phyloP scores from a whole-genome alignment of 2,329 filamentous ascomycete species.

The Neonectria ditissima region DNA sequence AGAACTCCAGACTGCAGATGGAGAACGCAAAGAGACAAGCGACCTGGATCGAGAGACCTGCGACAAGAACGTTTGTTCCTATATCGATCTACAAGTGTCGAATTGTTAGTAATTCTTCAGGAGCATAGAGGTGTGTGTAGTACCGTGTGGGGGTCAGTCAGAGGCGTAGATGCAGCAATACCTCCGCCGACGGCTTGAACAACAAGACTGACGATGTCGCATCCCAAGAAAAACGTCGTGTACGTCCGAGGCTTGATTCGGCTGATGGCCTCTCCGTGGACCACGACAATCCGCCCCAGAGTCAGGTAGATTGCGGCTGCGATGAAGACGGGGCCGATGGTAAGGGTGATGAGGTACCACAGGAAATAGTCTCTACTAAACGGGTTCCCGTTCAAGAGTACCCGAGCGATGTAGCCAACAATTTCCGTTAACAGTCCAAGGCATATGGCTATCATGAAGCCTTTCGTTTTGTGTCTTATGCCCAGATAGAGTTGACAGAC shows the following conservation, averaged over 20 bases:
- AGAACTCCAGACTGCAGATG: conserved; percentile 32
- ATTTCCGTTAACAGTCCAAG: conserved; percentile 39
- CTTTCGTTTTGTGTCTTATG: conserved; percentile 35
- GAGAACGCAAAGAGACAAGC: conserved; percentile 34
- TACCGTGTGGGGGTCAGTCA: conserved; percentile 30
- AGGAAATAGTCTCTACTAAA: conserved; percentile 34
- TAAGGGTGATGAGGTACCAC: conserved; percentile 37
- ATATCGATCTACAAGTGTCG: conserved; percentile 18
- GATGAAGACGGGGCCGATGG: conserved; percentile 43
- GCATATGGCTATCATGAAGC: conserved; percentile 38
- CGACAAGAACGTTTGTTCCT: conserved; percentile 34
- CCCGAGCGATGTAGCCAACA: conserved; percentile 36
- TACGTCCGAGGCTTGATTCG: conserved; percentile 30
- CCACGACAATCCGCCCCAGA: conserved; percentile 39
- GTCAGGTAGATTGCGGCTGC: conserved; percentile 42
- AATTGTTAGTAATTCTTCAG: conserved; percentile 4
- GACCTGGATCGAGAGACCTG: conserved; percentile 35
- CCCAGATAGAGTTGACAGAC: conserved; percentile 35
- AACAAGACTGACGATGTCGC: conserved; percentile 33
- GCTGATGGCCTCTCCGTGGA: conserved; percentile 30
- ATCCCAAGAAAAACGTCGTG: conserved; percentile 33
- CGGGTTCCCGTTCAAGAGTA: conserved; percentile 34
- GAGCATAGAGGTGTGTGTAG: background rate
- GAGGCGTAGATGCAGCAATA: conserved; percentile 33
- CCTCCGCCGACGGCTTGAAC: conserved; percentile 34